Base-by-base conservation (phyloP, 352 stramenopile genomes). In the Phytophthora foliorum region DNA sequence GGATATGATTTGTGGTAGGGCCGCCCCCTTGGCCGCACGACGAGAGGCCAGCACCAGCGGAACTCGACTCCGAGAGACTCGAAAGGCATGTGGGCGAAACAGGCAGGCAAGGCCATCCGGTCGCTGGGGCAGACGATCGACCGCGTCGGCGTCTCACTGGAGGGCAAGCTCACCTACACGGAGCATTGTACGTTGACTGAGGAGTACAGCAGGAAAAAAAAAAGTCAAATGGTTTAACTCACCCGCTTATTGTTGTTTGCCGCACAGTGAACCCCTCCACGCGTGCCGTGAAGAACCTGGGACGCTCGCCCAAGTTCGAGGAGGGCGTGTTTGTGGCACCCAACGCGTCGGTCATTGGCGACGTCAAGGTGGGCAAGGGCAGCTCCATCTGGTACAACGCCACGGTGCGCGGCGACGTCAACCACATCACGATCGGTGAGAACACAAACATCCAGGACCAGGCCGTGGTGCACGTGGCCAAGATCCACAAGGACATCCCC, bases 361-460 rank as follows among this genome's bases (percentile, higher is more conserved):
- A 98, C 64, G 94, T 98, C 22, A 94, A 93, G 76, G 85, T 98
- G 46, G 94, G 94, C 66, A 88, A 89, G 56, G 89, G 89, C 64
- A 93, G 86, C 63, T 97, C 91, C 42, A 91, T 98, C 61, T 98
- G 93, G 94, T 98, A 98, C 77, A 91, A 92, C 50, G 89, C 92
- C 44, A 97, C 94, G 24, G 79, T 98, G 63, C 85, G 94, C 41
- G 92, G 89, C 45, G 93, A 98, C 74, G 86, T 98, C 56, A 97
- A 98, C 79, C 67, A 88, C 75, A 97, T 98, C 58, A 93, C 82
- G 7, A 98, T 99, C 76, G 97, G 96, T 36, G 86, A 96, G 39
- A 92, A 97, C 81, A 96, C 90, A 74, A 97, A 93, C 76, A 95
- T 98, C 56, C 90, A 97, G 69, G 94, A 98, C 75, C 86, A 96